Conservation (phyloP, 805 yeast species). For the Wickerhamiella kurtzmanii region DNA sequence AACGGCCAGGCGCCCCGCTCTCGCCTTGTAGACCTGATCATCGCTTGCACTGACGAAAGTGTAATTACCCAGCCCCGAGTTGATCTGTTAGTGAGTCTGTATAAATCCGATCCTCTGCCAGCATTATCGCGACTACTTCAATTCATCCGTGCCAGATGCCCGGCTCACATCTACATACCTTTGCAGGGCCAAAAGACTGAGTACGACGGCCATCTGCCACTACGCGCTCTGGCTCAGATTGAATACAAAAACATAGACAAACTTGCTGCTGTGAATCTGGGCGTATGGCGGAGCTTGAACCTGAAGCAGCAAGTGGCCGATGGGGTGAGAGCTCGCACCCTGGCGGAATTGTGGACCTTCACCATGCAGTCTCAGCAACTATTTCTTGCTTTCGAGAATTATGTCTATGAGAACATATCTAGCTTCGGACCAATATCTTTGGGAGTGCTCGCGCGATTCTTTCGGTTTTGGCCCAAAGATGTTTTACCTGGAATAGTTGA, state of each 20-base stretch:
- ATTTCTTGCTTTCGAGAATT: neutral
- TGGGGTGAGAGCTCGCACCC: neutral
- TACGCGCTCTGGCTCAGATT: neutral
- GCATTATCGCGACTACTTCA: neutral
- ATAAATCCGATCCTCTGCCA: neutral
- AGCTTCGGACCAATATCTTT: neutral
- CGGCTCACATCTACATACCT: neutral
- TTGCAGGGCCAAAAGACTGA: neutral
- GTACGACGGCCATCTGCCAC: neutral
- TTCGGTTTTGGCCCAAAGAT: neutral
- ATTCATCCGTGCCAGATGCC: neutral
- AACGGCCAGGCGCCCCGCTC: neutral
- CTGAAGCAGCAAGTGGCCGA: neutral
- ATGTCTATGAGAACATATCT: neutral
- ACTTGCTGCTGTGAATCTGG: neutral
- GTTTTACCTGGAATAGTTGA: neutral
- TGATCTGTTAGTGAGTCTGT: neutral
- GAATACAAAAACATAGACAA: neutral
- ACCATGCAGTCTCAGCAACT: neutral
- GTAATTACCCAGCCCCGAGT: neutral
- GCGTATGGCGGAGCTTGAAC: neutral
- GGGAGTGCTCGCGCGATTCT: neutral
- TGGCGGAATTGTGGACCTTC: neutral
- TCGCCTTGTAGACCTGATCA: neutral
- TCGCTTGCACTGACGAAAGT: neutral